Percentiles rank a stretch among this genome's conserved stretches.
Evolutionary conservation across 371 early-diverging fungal species (phyloP).

Genomic region (Syncephalastrum monosporum): DNA sequence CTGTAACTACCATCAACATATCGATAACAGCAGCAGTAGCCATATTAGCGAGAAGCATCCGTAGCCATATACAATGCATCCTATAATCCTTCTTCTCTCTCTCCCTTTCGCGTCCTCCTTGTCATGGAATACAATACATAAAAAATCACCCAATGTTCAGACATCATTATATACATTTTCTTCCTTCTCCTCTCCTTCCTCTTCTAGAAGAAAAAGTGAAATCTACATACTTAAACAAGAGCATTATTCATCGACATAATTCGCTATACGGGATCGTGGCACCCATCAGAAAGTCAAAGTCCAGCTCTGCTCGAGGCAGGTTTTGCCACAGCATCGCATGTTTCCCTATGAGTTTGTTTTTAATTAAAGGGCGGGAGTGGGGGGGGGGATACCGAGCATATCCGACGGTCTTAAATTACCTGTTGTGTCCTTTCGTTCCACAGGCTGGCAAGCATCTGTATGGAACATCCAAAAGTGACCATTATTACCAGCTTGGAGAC

Average conservation of each 20-base stretch:
- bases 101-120: too few species aligned
- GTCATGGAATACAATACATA: too few species aligned
- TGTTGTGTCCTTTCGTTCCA: constrained; percentile 23
- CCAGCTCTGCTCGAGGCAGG: constrained; percentile 25
- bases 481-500: constrained; percentile 91
- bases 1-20: too few species aligned
- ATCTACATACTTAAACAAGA: too few species aligned
- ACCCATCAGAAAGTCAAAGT: constrained; percentile 24
- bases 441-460: constrained; percentile 70
- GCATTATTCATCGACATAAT: constrained; percentile 16
- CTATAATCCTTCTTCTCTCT: too few species aligned
- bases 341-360: constrained; percentile 13
- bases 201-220: too few species aligned
- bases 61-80: too few species aligned
- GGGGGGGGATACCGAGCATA: neutral
- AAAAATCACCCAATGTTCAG: too few species aligned
- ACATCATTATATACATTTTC: too few species aligned
- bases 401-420: constrained; percentile 8
- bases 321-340: constrained; percentile 21
- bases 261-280: constrained; percentile 19
- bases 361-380: neutral
- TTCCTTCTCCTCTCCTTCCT: too few species aligned
- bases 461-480: constrained; percentile 99
- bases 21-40: too few species aligned
- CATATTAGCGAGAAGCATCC: too few species aligned